A percentile compares a stretch with the other conserved stretches of the same genome.
Conservation (phyloP, 139 green algal genomes). For the Picochlorum sp. region DNA sequence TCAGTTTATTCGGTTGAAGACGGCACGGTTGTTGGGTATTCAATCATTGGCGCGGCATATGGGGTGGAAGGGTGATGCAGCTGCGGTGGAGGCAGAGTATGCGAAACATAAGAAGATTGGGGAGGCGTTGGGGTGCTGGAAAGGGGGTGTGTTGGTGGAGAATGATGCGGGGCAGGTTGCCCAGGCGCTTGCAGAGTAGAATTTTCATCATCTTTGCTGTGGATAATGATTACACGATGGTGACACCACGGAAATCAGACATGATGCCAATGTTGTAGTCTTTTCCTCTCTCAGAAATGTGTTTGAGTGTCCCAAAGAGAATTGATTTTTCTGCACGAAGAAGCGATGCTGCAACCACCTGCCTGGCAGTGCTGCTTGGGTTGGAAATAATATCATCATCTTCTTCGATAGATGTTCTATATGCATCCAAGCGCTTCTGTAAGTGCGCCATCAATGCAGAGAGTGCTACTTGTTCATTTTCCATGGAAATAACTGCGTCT, state of each 20-base stretch:
- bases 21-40: conserved; percentile 55
- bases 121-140: conserved; percentile 61
- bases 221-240: not conserved
- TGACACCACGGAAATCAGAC: not conserved
- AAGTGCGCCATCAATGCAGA: conserved; percentile 46
- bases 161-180: conserved; percentile 44
- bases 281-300: not conserved
- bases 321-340: conserved; percentile 59
- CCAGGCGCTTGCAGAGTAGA: conserved; percentile 21
- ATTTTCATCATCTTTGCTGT: not conserved
- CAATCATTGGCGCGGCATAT: conserved; percentile 59
- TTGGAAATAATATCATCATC: conserved; percentile 56
- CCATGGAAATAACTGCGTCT: conserved; percentile 18
- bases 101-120: conserved; percentile 53
- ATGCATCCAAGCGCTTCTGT: conserved; percentile 34
- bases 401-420: conserved; percentile 45
- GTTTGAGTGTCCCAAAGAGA: conserved; percentile 17
- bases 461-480: conserved; percentile 44
- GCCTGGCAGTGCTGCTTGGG: conserved; percentile 31
- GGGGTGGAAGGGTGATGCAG: conserved; percentile 44
- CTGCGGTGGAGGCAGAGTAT: conserved; percentile 50
- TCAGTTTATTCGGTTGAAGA: conserved; percentile 46
- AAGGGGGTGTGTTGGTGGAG: conserved; percentile 66
- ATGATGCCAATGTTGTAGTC: not conserved
- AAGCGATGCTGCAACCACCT: conserved; percentile 55